phyloP scores from a whole-genome alignment of 2,329 filamentous ascomycete species.

The Fusarium anguioides region DNA sequence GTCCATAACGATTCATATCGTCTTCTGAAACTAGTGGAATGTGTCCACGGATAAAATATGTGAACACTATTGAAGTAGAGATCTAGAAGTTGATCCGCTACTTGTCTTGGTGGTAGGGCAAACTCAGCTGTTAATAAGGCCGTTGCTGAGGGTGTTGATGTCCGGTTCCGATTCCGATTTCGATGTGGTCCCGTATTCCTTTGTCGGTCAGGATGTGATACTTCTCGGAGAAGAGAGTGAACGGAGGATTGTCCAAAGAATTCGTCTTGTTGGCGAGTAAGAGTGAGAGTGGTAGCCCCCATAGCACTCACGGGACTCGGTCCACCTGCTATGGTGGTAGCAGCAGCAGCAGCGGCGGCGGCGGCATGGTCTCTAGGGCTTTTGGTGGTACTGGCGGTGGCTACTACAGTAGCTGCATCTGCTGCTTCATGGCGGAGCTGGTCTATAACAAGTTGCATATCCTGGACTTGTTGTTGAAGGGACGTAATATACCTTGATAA shows the following conservation, averaged over 20 bases:
- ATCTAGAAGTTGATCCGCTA: background rate
- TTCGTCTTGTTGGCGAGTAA: background rate
- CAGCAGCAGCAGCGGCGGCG: background rate
- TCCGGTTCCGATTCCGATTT: rapidly evolving
- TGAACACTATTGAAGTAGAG: background rate
- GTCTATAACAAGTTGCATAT: slow-evolving; percentile 4
- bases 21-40: background rate
- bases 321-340: background rate
- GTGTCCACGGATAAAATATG: slow-evolving; percentile 6
- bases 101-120: background rate
- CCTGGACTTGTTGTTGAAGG: background rate
- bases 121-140: background rate
- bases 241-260: slow-evolving; percentile 4
- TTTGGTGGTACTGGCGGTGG: too few species aligned
- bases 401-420: background rate
- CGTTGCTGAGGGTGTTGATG: background rate
- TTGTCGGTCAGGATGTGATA: background rate
- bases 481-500: background rate
- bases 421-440: slow-evolving; percentile 1
- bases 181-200: background rate
- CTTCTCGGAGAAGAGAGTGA: slow-evolving; percentile 9
- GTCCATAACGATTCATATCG: background rate
- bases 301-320: slow-evolving; percentile 16
- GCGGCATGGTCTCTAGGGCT: background rate
- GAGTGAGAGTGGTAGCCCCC: background rate